Base-by-base conservation (phyloP, 257 asterid species). In the Penstemon eatonii region DNA sequence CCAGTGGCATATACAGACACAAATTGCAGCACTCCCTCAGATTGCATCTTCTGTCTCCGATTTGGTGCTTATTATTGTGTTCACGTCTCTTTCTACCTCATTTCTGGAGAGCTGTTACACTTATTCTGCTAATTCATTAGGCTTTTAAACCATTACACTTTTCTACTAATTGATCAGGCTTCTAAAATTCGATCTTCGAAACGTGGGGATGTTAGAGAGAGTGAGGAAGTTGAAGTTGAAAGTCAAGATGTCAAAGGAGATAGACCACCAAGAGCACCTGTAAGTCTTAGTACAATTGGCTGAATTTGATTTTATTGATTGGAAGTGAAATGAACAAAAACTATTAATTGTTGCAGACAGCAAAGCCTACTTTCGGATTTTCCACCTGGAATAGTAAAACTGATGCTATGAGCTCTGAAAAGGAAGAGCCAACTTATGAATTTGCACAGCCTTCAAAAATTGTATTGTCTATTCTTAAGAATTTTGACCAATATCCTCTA, bases 191-290 rank as follows among this genome's bases (percentile, higher is more conserved):
- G 72, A 18, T 57, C 56, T 43, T 67, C 75, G 41, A 73, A 72
- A 66, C 70, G 50, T 37, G 86, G 76, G 73, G 87, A 76, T 39
- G 78, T 19, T 43, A 56, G 71, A 44, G 75, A 71, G 19, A 10
- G 38, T 13, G 85, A 82, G 76, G 79, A 73, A 60, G 78, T 63
- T 18, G 84, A 78, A 50, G 56, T 50, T 43, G 82, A 76, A 9
- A 73, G 12, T 74, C 69, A 56, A 6, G 80, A 73, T 68, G 71
- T 40, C 5, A 83, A 72, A 68, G 77, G 75, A 45, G 92, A 84
- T 42, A 83, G 74, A 78, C 92, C 96, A 3, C 90, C 89, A 5
- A 80, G 71, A 82, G 76, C 82, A 74, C 95, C 85, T 0, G 94
- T 86, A 74, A 80, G 92, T 79, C 56, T 53, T 64, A 11, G 51